Evolutionary conservation across 2,329 filamentous ascomycete species (phyloP), one percentile per base, ranked within the genome.

Genomic region (Talaromyces sp.): DNA sequence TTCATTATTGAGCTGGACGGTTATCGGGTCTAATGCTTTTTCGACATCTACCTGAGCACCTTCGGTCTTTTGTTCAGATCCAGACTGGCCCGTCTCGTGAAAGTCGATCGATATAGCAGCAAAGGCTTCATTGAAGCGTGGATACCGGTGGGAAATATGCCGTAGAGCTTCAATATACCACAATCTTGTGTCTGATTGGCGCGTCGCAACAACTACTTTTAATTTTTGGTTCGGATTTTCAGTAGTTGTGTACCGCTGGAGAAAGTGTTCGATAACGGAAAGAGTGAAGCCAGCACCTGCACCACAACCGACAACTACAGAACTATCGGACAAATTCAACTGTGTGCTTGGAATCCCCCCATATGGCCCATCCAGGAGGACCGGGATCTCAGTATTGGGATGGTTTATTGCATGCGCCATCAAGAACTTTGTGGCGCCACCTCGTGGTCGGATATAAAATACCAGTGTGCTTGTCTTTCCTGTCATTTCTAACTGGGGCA

Each of bases 311-410:
- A 87, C 73, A 16, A 87, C 72, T 0, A 88, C 70, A 0, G 76
- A 72, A 8, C 73, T 74, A 57, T 85, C 80, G 60, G 80, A 82
- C 0, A 72, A 68, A 14, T 37, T 39, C 11, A 81, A 70, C 54
- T 79, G 78, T 5, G 71, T 68, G 2, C 70, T 70, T 1, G 78
- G 73, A 19, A 85, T 65, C 0, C 85, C 86, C 0, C 86, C 85
- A 64, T 88, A 88, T 0, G 86, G 86, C 0, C 86, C 86, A 47
- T 88, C 86, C 0, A 88, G 67, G 0, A 86, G 71, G 0, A 88
- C 82, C 0, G 77, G 76, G 1, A 84, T 73, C 0, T 72, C 68
- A 0, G 69, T 63, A 0, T 73, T 76, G 0, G 49, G 85, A 78
- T 11, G 73, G 70, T 35, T 77, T 73, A 5, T 66, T 58, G 0